Base-by-base conservation (phyloP, 768 basidiomycete species). In the Amanita pseudoporphyria region DNA sequence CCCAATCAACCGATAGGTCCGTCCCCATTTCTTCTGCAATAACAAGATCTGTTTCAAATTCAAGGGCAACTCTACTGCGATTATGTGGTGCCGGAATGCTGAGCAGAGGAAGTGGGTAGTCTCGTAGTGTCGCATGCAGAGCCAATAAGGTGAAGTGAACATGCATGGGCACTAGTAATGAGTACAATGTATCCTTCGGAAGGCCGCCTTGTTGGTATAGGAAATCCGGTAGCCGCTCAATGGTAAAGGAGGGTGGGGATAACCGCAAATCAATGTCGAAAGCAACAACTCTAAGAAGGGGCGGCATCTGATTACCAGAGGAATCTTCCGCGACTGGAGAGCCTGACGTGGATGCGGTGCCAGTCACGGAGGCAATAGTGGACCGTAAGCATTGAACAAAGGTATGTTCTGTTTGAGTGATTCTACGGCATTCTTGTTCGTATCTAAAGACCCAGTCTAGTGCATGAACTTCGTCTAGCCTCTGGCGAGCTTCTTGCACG, bases 31-130 rank as follows among this genome's bases (percentile, higher is more conserved):
- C 91, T 66, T 97, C 93, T 0, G 81, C 90, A 40, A 95, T 72
- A 49, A 95, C 85, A 42, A 96, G 64, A 58, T 91, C 84, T 10
- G 83, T 78, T 53, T 82, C 78, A 60, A 89, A 84, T 19, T 75
- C 71, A 65, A 83, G 79, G 0, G 77, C 73, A 9, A 75, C 62
- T 16, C 64, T 57, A 5, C 57, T 65, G 16, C 62, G 54, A 22
- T 71, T 65, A 1, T 66, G 54, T 51, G 68, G 66, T 13, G 76
- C 59, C 30, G 86, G 84, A 38, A 95, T 74, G 58, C 82, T 72
- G n/a, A 92, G 65, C 45, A 97, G 62, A 1, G 93, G 91, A 28
- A 96, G 65, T 2, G 93, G 90, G 65, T 95, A 94, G 66, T 95
- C 92, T 28, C 94, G 82, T 7, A 94, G 71, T 3, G 76, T 74